Evolutionary conservation across 306 rosid species (phyloP), one percentile per base, ranked within the genome.

Genomic region (Comarum palustre): DNA sequence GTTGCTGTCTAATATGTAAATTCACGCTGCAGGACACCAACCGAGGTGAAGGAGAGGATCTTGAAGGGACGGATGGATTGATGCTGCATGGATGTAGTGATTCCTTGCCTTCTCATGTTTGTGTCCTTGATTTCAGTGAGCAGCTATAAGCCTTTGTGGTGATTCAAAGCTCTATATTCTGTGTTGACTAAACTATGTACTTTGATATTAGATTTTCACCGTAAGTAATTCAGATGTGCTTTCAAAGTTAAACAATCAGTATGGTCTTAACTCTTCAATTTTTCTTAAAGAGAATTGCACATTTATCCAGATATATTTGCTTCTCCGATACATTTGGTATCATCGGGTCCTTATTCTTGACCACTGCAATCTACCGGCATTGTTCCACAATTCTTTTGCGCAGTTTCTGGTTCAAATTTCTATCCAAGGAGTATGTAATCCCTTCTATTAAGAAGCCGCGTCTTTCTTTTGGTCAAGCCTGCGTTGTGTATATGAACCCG

Each of bases 61-160:
- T 84, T 95, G 86, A 95, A 91, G 81, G 96, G 99, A 78, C 87
- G 99, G 75, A 95, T 90, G 99, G 99, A 95, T 77, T 95, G 83
- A 83, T 51, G 45, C 67, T 70, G 46, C 47, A 19, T 42, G 52
- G 16, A 29, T 39, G 17, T 19, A 39, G 39, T 5, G 38, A 58
- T 27, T 27, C 9, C 8, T 65, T 41, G 54, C 17, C 48, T 57
- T 62, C 31, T 19, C 4, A 34, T 73, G 61, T 55, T 65, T 54
- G 65, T 70, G 68, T 43, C 71, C 58, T 50, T 14, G n/a, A 52
- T 62, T 45, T 41, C 25, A 65, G n/a, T 64, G 41, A 19, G 34
- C 17, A 17, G 43, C 39, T 22, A 5, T 58, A 11, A 42, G 67
- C 43, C 12, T 31, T 36, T 20, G 42, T 41, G 55, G 72, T 6